phyloP scores from a whole-genome alignment of 306 rosid genomes.

The Castanea crenata region DNA sequence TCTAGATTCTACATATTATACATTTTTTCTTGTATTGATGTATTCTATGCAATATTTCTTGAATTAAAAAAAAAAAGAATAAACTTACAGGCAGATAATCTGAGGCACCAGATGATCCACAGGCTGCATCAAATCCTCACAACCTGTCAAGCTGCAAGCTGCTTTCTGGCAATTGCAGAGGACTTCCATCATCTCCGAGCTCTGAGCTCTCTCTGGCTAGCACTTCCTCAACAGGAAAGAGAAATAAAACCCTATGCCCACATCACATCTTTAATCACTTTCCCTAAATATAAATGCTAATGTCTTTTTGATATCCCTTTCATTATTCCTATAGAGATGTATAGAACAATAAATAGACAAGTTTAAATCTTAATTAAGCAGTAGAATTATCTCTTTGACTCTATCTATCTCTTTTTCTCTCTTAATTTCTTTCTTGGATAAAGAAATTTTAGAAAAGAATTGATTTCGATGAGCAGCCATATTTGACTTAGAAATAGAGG shows the following conservation, averaged over 20 bases:
- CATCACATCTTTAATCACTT: not conserved
- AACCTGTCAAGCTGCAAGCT: constrained; percentile 80
- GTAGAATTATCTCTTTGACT: not conserved
- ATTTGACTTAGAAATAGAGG: constrained; percentile 2
- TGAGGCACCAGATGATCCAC: constrained; percentile 75
- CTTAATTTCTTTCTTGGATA: not conserved
- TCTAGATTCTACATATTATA: not conserved
- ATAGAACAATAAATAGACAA: constrained; percentile 34
- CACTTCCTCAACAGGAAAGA: constrained; percentile 73
- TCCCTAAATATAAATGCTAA: not conserved
- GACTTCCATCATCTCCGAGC: constrained; percentile 83
- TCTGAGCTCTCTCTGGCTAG: constrained; percentile 83
- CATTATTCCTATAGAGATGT: constrained; percentile 21
- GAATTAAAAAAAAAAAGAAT: not conserved
- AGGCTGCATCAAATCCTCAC: constrained; percentile 70
- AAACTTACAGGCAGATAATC: constrained; percentile 70
- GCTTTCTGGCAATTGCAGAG: constrained; percentile 79
- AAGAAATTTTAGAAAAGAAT: not conserved
- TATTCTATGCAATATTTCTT: not conserved
- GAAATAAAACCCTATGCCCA: not conserved
- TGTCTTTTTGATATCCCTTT: not conserved
- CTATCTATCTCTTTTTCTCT: not conserved
- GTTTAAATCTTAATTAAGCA: constrained; percentile 26
- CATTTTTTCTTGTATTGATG: not conserved
- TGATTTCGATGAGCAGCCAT: not conserved